Evolutionary conservation across 371 early-diverging fungal species (phyloP), one percentile per base, ranked within the genome.

Genomic region (Catenaria anguillulae): DNA sequence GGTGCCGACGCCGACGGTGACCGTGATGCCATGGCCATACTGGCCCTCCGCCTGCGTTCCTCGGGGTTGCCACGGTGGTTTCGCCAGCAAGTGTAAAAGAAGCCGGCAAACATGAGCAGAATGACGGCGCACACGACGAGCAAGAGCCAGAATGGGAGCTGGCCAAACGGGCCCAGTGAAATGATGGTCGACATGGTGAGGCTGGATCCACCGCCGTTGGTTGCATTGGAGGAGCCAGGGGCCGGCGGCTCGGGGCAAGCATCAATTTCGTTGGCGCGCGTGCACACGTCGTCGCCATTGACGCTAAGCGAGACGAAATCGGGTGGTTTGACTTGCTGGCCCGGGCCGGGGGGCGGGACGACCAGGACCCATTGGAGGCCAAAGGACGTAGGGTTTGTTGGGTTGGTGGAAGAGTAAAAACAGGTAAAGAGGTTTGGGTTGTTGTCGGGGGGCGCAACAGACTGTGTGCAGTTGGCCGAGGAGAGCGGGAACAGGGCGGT

Each of bases 51-150:
- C 40, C 40, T 17, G 36, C 36, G 36, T 1, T 15, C 13, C 31
- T 58, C 58, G 29, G 58, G 58, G 43, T 58, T 58, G 29, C 58
- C 58, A 13, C 12, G 8, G 58, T 35, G 26, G 43, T 58, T 58
- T n/a, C 42, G 36, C 35, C 36, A 58, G 43, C 24, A n/a, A 2
- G 36, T 24, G 31, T 24, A n/a, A 24, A 58, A 6, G 31, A 58
- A 58, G 2, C 58, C 58, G 43, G 24, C 13, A 26, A 58, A 3
- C 58, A 58, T 12, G 24, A 17, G 36, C 6, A 24, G 15, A 4
- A 33, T 8, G 43, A 58, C 12, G 36, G 36, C 10, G 36, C 58
- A 34, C 24, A 58, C 58, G 31, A 58, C 13, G 12, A 58, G 8
- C 24, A 58, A 34, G 36, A 58, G 17, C 26, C 31, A 58, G 19